phyloP scores from a whole-genome alignment of 2,329 filamentous ascomycete genomes.

The Alternaria arbusti region DNA sequence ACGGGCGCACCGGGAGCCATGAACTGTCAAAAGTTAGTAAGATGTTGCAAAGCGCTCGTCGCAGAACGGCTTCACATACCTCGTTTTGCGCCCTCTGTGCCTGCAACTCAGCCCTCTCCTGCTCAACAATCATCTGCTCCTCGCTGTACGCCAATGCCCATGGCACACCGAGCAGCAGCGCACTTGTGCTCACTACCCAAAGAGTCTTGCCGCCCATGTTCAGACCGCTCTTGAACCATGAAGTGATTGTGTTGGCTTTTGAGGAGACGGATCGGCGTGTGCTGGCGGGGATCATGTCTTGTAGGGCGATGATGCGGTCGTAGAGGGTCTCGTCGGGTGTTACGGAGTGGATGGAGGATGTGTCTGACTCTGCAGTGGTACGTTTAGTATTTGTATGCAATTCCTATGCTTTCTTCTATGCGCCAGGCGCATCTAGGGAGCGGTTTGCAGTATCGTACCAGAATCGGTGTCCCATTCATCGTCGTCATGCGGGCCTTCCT shows the following conservation, averaged over 20 bases:
- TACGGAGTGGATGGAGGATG: slow-evolving; percentile 64
- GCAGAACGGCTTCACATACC: slow-evolving; percentile 48
- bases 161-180: slow-evolving; percentile 87
- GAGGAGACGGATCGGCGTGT: slow-evolving; percentile 64
- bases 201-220: slow-evolving; percentile 82
- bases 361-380: slow-evolving; percentile 73
- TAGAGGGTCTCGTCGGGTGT: slow-evolving; percentile 57
- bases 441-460: slow-evolving; percentile 62
- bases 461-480: slow-evolving; percentile 93
- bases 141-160: slow-evolving; percentile 92
- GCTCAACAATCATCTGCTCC: slow-evolving; percentile 95
- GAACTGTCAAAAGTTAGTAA: slow-evolving; percentile 34
- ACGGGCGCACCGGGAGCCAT: slow-evolving; percentile 40
- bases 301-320: slow-evolving; percentile 72
- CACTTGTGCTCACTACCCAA: slow-evolving; percentile 90
- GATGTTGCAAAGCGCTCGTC: not conserved
- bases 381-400: not conserved
- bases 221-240: slow-evolving; percentile 66
- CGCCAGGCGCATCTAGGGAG: slow-evolving; percentile 54
- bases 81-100: slow-evolving; percentile 83
- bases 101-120: slow-evolving; percentile 98
- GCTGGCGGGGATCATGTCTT: slow-evolving; percentile 82
- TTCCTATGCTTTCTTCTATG: not conserved
- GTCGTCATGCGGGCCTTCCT: slow-evolving; percentile 73
- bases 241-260: slow-evolving; percentile 58